Percentiles rank a stretch among this genome's conserved stretches.
Conservation (phyloP, 306 rosid genomes). For the Casuarina cunninghamiana region DNA sequence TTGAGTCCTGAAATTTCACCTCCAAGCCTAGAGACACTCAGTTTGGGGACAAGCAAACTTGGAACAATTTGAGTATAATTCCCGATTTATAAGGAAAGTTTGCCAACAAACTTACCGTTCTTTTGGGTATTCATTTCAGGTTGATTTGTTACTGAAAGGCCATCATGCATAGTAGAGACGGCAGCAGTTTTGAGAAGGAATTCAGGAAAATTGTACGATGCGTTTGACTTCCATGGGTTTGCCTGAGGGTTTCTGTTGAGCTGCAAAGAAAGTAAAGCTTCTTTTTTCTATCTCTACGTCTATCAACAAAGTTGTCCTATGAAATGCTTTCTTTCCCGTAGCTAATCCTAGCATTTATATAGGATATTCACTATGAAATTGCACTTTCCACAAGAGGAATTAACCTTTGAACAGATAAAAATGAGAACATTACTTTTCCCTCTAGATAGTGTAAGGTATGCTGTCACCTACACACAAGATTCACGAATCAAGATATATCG, state of each 20-base stretch:
- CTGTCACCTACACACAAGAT: background rate
- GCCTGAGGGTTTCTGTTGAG: background rate
- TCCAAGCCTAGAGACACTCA: background rate
- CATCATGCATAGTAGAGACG: background rate
- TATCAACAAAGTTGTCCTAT: background rate
- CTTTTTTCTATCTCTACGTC: background rate
- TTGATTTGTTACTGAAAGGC: too few species aligned
- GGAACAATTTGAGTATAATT: background rate
- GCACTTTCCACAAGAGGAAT: background rate
- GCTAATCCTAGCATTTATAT: background rate
- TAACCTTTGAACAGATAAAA: background rate
- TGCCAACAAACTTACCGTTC: too few species aligned
- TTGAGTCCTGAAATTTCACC: background rate
- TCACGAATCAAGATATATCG: background rate
- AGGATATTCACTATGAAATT: background rate
- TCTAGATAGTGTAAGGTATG: background rate
- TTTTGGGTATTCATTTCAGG: too few species aligned
- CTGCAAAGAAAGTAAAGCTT: background rate
- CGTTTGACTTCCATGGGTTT: too few species aligned
- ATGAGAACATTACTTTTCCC: background rate
- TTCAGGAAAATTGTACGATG: background rate
- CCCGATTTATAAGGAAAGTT: too few species aligned
- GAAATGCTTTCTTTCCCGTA: background rate
- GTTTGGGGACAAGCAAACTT: background rate
- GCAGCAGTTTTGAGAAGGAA: background rate